Base-by-base conservation (phyloP, 1,284 basidiomycete species). In the Rugiboletus extremiorientalis region DNA sequence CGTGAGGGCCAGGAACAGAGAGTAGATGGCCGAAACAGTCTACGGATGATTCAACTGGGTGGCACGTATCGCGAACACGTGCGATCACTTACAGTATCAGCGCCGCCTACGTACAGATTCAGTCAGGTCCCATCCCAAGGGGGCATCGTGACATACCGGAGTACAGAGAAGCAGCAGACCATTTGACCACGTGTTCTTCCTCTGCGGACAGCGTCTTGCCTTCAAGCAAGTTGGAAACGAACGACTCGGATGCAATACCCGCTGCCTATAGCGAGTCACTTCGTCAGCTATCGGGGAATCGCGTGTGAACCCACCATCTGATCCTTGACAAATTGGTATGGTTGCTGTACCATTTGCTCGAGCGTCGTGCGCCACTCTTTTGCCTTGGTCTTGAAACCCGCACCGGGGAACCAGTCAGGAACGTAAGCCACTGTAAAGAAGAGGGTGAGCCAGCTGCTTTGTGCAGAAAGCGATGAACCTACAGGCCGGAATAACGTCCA, bases 351-450 rank as follows among this genome's bases (percentile, higher is more conserved):
- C 79, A 84, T 78, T 40, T 82, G 76, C 22, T 72, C 63, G 50
- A 86, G 74, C 1, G 79, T 83, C 4, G 67, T 67, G 23, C 76
- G 74, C 80, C 84, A 85, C 49, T 73, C 68, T 46, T 73, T 74
- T 1, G 85, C 85, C 55, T 73, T 79, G 55, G 63, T 72, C 64
- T 82, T 81, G 74, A 86, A 89, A 14, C 72, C 74, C 16, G 84
- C 82, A 28, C 86, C 86, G 27, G 86, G 86, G 60, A 86, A 76
- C 86, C 86, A 88, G 12, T 74, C 69, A 15, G 86, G 86, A 46
- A 88, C 63, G 60, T 85, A 74, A 48, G 77, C 77, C 65, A 88
- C 86, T 86, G 54, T 18, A 51, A 45, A 33, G 54, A 22, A 55
- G 30, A 30, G n/a, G 28, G 44, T 58, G 51, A 51, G 51, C n/a